Conservation (phyloP, 2,329 filamentous ascomycete species). For the Colletotrichum echinochloae region DNA sequence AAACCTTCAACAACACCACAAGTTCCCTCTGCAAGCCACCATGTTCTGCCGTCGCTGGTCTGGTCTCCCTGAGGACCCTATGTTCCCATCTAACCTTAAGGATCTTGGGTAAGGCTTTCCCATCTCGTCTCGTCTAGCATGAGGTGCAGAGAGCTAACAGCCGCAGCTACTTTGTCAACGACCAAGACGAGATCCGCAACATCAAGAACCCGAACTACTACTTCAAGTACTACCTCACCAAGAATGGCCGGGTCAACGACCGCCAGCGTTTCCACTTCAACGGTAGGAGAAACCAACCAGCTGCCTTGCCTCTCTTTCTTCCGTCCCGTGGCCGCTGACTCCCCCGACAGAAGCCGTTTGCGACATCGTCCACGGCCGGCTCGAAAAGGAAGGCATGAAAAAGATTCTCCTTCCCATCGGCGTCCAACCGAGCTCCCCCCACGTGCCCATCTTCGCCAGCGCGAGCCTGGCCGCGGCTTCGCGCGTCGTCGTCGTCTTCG, state of each 20-base stretch:
- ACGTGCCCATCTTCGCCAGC: constrained; percentile 75
- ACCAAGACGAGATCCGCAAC: constrained; percentile 78
- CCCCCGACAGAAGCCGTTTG: constrained; percentile 69
- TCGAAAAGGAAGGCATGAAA: constrained; percentile 69
- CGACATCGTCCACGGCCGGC: constrained; percentile 70
- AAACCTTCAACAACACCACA: too few relatives aligned
- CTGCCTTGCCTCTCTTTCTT: background rate
- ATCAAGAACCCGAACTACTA: constrained; percentile 75
- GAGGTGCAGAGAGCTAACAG: background rate
- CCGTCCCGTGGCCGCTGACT: constrained; percentile 10
- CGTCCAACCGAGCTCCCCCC: constrained; percentile 59
- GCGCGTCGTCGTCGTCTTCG: constrained; percentile 80
- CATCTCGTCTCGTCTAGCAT: background rate
- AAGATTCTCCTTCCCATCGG: constrained; percentile 72
- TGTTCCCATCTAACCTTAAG: constrained; percentile 74
- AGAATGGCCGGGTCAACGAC: constrained; percentile 82
- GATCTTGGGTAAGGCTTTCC: constrained; percentile 73
- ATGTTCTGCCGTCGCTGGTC: constrained; percentile 83
- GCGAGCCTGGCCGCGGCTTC: constrained; percentile 65
- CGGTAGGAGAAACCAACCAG: constrained; percentile 61
- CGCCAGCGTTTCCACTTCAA: constrained; percentile 81
- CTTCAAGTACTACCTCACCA: constrained; percentile 80
- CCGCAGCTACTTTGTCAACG: constrained; percentile 81
- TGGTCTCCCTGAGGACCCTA: constrained; percentile 76
- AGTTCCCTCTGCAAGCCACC: constrained; percentile 40